Evolutionary conservation across 768 basidiomycete genomes (phyloP).

Genomic region (Leccinellum albellum): DNA sequence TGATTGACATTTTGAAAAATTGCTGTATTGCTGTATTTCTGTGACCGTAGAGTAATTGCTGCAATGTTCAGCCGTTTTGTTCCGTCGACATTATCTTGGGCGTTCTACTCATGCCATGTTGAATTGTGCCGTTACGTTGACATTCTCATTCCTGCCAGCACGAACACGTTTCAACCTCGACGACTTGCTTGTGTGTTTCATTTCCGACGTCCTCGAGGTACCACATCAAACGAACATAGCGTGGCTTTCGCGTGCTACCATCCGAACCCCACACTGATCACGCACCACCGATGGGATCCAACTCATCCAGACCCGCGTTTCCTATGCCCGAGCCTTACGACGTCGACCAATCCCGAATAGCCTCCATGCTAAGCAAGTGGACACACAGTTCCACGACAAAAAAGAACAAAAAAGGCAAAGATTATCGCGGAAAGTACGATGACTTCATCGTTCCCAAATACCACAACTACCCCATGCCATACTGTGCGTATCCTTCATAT

Average conservation of each 20-base stretch:
- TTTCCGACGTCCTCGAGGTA: constrained; percentile 6
- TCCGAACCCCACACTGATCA: background rate
- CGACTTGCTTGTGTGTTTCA: background rate
- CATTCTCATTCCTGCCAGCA: background rate
- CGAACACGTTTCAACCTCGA: background rate
- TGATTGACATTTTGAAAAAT: constrained; percentile 20
- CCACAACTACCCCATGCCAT: constrained; percentile 11
- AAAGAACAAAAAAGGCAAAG: constrained; percentile 19
- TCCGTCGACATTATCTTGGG: background rate
- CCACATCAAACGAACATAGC: constrained; percentile 5
- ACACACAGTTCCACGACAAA: constrained; percentile 8
- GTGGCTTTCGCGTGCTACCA: constrained; percentile 1
- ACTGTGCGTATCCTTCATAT: constrained; percentile 17
- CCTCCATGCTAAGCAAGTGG: constrained; percentile 18
- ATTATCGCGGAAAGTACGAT: constrained; percentile 16
- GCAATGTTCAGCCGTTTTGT: background rate
- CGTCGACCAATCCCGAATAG: background rate
- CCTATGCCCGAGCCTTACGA: constrained; percentile 13
- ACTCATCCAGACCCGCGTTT: constrained; percentile 20
- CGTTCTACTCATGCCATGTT: background rate
- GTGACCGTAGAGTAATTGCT: background rate
- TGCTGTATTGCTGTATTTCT: constrained; percentile 1
- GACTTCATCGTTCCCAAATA: constrained; percentile 18
- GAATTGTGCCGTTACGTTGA: background rate
- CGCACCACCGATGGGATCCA: constrained; percentile 22